Base-by-base conservation (phyloP, 2,329 filamentous ascomycete species). In the Huntiella moniliformis region DNA sequence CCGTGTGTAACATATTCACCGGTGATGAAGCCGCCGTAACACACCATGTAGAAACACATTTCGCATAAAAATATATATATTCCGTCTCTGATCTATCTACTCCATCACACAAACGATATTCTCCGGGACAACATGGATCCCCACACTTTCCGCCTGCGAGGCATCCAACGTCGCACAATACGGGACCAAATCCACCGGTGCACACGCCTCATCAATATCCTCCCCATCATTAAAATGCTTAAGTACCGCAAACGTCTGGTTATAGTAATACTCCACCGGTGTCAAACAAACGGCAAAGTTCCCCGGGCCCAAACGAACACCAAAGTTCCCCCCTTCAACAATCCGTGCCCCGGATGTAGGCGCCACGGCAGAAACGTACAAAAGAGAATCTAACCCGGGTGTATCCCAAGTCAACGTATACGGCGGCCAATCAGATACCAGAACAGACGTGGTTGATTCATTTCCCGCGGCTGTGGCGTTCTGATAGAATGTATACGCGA, bases 21-120 rank as follows among this genome's bases (percentile, higher is more conserved):
- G 79, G 79, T 1, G 79, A 84, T 52, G 78, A 79, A 53, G 62
- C 64, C 1, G 79, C 79, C 6, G 76, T 84, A 7, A 71, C 72
- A 7, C 68, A 78, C 58, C 79, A 84, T 54, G 75, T 83, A 49
- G 71, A 73, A 18, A 57, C 54, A 3, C 74, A 79, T 55, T 76
- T 79, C 40, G 54, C 37, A 8, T 46, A 42, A 34, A 31, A 33
- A 15, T 40, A 40, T 40, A 40, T 40, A 40, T 13, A 28, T 42
- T 28, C 33, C 39, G 13, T 42, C 39, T n/a, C n/a, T n/a, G n/a
- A 28, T 10, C 6, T 28, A 28, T 3, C 22, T 28, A 28, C 4
- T 10, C 22, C 22, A 3, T 2, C 7, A 28, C 22, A 28, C 22
- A 28, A 28, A 28, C 22, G 6, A 28, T 28, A 10, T 28, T 28